A percentile compares a stretch with the other conserved stretches of the same genome.
phyloP scores from a whole-genome alignment of 2,329 filamentous ascomycete species.

The Camillea tinctor region DNA sequence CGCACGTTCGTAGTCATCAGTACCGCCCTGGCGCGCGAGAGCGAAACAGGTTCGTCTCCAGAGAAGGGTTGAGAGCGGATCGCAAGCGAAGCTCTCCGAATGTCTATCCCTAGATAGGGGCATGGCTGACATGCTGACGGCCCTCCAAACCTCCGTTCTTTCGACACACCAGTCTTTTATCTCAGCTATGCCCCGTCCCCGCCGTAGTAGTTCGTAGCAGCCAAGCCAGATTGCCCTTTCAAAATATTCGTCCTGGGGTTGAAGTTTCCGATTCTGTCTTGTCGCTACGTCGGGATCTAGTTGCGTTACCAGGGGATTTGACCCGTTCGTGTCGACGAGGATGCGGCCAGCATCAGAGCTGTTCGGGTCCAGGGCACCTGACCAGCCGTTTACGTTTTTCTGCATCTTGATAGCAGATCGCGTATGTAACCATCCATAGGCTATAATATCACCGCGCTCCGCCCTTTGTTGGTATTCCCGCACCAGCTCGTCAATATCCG shows the following conservation, averaged over 20 bases:
- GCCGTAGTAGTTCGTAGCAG: conserved; percentile 89
- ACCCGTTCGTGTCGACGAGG: conserved; percentile 56
- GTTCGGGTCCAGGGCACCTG: conserved; percentile 62
- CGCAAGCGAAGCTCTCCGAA: conserved; percentile 39
- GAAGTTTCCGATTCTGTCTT: conserved; percentile 72
- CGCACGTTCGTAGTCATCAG: conserved; percentile 78
- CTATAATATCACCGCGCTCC: conserved; percentile 77
- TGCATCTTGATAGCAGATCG: conserved; percentile 85
- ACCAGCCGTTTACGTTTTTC: conserved; percentile 73
- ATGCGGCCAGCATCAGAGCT: conserved; percentile 55
- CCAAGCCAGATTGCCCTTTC: conserved; percentile 89
- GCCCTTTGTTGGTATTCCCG: conserved; percentile 73
- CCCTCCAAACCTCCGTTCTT: conserved; percentile 85
- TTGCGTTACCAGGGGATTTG: conserved; percentile 73
- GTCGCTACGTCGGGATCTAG: conserved; percentile 89
- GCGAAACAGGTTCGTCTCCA: conserved; percentile 79
- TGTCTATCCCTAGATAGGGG: conserved; percentile 53
- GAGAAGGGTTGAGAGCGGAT: conserved; percentile 53
- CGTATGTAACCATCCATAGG: conserved; percentile 90
- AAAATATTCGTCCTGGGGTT: conserved; percentile 81
- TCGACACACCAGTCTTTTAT: conserved; percentile 86
- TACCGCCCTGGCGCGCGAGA: conserved; percentile 65
- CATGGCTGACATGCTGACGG: conserved; percentile 74
- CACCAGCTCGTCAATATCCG: conserved; percentile 73
- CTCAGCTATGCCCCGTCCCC: conserved; percentile 71